These are phyloP conservation scores for Apiotrichum veenhuisii DNA, from an alignment of 1,284 basidiomycete species.

Conservation along the genomic window DNA sequence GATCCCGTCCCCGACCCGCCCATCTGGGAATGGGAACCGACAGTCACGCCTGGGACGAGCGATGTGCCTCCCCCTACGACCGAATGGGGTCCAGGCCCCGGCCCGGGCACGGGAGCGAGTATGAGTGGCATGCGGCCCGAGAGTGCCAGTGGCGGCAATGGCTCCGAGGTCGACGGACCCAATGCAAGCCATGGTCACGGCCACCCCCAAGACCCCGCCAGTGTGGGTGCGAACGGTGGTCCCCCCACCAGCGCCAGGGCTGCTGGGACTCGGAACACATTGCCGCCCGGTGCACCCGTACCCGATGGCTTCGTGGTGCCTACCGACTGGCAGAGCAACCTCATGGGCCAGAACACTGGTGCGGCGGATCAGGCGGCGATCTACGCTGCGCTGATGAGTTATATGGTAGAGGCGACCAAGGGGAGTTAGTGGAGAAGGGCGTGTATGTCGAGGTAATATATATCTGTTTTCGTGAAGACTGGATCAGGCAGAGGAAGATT, in stretches of 20 bases:
- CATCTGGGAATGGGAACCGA: slow-evolving; percentile 11
- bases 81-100: background rate
- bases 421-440: background rate
- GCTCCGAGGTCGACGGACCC: background rate
- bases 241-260: background rate
- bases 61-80: background rate
- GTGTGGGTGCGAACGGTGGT: background rate
- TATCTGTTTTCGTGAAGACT: too few relatives aligned
- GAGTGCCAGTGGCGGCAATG: background rate
- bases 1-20: background rate
- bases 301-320: background rate
- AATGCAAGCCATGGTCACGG: too few relatives aligned
- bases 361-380: slow-evolving; percentile 23
- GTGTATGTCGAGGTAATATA: too few relatives aligned
- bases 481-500: too few relatives aligned
- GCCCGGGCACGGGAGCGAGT: too few relatives aligned
- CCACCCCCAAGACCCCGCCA: background rate
- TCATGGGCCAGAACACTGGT: background rate
- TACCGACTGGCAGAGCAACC: background rate
- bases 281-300: too few relatives aligned
- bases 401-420: slow-evolving; percentile 29
- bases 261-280: background rate
- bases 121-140: too few relatives aligned
- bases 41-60: background rate
- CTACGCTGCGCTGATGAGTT: slow-evolving; percentile 28